Conservation (phyloP, 208 protist species). For the Leishmania turanica region DNA sequence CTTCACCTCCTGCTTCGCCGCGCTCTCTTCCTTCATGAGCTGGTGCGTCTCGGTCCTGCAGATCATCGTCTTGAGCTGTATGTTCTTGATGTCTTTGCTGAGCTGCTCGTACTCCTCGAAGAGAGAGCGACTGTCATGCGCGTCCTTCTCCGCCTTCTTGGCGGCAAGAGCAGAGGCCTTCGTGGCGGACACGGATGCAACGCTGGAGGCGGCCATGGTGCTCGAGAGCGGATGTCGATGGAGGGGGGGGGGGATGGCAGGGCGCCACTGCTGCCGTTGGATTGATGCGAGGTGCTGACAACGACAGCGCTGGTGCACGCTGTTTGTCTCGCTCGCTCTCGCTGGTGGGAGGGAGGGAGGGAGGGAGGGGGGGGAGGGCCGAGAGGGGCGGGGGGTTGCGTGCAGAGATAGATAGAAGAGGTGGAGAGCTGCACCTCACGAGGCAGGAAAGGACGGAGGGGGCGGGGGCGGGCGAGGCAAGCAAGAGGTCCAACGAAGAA, state of each 20-base stretch:
- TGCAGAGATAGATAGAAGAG: not conserved
- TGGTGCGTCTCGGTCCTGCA: slow-evolving; percentile 90
- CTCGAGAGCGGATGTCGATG: not conserved
- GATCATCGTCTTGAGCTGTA: slow-evolving; percentile 91
- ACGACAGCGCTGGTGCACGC: not conserved
- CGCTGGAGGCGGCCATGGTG: not conserved
- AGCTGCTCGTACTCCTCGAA: slow-evolving; percentile 88
- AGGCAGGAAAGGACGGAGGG: not conserved
- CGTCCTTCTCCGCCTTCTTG: slow-evolving; percentile 13
- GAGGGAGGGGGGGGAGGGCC: too few species aligned
- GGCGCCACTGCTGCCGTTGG: not conserved
- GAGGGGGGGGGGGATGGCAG: not conserved
- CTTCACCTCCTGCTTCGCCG: slow-evolving; percentile 96
- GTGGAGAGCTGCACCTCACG: not conserved
- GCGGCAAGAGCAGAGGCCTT: slow-evolving; percentile 14
- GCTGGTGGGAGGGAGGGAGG: not conserved
- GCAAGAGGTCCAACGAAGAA: not conserved
- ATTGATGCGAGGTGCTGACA: not conserved
- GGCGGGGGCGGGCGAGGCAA: too few species aligned
- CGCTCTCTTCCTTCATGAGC: slow-evolving; percentile 87
- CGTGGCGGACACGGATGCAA: slow-evolving; percentile 16
- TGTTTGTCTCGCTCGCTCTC: not conserved
- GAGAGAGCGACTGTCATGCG: slow-evolving; percentile 31
- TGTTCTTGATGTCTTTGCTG: slow-evolving; percentile 60
- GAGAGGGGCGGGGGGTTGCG: not conserved